Evolutionary conservation across 306 rosid species (phyloP).

Genomic region (Lupinus albus): DNA sequence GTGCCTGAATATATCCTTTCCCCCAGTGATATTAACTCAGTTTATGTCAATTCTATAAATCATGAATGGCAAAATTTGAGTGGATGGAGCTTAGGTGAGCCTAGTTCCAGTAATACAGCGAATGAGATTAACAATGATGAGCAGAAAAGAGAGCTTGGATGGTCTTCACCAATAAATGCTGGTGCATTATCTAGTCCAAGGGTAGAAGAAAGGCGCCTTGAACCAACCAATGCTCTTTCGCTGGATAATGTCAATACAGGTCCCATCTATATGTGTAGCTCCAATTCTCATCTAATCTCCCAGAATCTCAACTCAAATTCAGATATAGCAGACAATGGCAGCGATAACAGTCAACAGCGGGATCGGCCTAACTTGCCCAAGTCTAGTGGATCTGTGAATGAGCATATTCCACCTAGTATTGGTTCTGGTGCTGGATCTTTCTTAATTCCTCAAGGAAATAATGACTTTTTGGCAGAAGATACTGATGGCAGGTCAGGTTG

Average conservation of each 20-base stretch:
- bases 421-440: conserved; percentile 58
- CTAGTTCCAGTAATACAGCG: conserved; percentile 71
- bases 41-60: conserved; percentile 56
- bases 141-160: conserved; percentile 66
- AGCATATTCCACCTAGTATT: conserved; percentile 42
- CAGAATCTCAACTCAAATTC: conserved; percentile 66
- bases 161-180: conserved; percentile 55
- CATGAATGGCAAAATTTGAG: conserved; percentile 58
- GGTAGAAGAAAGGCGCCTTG: conserved; percentile 54
- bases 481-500: conserved; percentile 64
- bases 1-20: conserved; percentile 59
- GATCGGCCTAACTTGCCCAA: conserved; percentile 53
- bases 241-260: conserved; percentile 52
- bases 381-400: conserved; percentile 59
- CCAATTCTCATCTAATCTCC: conserved; percentile 52
- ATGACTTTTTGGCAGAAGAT: conserved; percentile 52
- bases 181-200: conserved; percentile 56
- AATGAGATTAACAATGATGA: conserved; percentile 49
- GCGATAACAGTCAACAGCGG: conserved; percentile 46
- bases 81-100: conserved; percentile 80
- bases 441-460: conserved; percentile 53
- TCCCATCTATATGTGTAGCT: conserved; percentile 49
- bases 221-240: conserved; percentile 54
- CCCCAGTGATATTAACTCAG: conserved; percentile 56
- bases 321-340: conserved; percentile 49